Conservation (phyloP, 441 rosid genomes). For the Brassica balearica region DNA sequence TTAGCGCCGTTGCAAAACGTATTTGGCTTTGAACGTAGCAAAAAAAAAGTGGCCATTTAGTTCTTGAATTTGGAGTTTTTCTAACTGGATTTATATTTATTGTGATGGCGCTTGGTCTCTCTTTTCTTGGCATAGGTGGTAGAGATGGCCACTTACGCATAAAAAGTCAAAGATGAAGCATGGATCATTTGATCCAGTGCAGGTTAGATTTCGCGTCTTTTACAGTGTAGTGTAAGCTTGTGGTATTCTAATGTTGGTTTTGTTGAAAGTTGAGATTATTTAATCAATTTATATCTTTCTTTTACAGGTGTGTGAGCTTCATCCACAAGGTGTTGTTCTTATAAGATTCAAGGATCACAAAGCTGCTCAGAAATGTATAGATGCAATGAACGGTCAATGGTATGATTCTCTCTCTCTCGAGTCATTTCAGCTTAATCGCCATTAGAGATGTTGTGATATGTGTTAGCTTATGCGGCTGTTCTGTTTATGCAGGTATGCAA, state of each 20-base stretch:
- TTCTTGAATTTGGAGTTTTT: constrained; percentile 24
- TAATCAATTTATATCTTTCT: neutral
- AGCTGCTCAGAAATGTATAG: constrained; percentile 89
- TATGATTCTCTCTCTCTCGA: constrained; percentile 34
- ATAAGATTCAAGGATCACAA: constrained; percentile 84
- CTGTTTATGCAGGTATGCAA: constrained; percentile 71
- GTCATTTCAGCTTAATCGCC: constrained; percentile 1
- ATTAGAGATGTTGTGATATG: neutral
- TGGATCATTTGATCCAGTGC: constrained; percentile 82
- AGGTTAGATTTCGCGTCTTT: constrained; percentile 54
- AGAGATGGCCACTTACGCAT: constrained; percentile 54
- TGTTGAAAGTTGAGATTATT: constrained; percentile 17
- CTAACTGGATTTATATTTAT: constrained; percentile 18
- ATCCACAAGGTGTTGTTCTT: constrained; percentile 93
- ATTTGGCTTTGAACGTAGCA: neutral
- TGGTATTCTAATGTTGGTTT: neutral
- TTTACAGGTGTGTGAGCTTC: constrained; percentile 83
- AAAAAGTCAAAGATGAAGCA: constrained; percentile 47
- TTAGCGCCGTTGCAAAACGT: too few species aligned
- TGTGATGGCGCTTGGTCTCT: neutral
- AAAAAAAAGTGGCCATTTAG: constrained; percentile 26
- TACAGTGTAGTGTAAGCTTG: neutral
- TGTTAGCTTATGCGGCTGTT: neutral
- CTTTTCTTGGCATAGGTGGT: constrained; percentile 64
- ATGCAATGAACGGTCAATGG: constrained; percentile 95